These are phyloP conservation scores for Ceratobasidium sp. DNA, from an alignment of 1,284 basidiomycete species.

Conservation along the genomic window DNA sequence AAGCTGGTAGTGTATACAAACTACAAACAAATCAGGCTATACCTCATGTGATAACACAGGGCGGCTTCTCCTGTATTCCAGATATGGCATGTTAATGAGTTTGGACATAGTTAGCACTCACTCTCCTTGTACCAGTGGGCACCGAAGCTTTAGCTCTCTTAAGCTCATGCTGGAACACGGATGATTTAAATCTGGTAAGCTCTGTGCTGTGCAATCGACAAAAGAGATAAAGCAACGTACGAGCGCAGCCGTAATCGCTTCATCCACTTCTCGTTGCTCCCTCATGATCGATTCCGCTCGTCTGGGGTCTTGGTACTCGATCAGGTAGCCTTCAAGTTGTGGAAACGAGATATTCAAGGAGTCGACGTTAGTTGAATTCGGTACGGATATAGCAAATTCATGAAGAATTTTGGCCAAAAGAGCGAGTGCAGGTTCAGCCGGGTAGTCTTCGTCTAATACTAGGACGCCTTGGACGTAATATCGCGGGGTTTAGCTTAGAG, in stretches of 20 bases:
- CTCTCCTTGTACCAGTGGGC: too few relatives aligned
- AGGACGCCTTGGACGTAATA: slow-evolving; percentile 75
- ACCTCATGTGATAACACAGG: slow-evolving; percentile 66
- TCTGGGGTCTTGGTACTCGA: slow-evolving; percentile 97
- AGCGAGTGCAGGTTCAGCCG: slow-evolving; percentile 95
- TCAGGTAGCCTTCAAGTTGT: slow-evolving; percentile 82
- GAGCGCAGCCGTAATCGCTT: slow-evolving; percentile 98
- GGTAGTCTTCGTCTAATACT: slow-evolving; percentile 96
- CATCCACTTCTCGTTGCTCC: slow-evolving; percentile 97
- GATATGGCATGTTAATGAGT: slow-evolving; percentile 31
- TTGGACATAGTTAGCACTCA: neutral
- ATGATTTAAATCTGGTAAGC: too few relatives aligned
- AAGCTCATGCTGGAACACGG: too few relatives aligned
- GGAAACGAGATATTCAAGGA: slow-evolving; percentile 76
- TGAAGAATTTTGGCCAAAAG: slow-evolving; percentile 94
- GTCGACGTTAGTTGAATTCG: slow-evolving; percentile 73
- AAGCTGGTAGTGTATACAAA: too few relatives aligned
- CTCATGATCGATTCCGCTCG: slow-evolving; percentile 99
- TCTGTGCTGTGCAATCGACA: too few relatives aligned
- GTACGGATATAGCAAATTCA: slow-evolving; percentile 87
- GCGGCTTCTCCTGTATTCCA: slow-evolving; percentile 72
- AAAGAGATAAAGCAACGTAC: slow-evolving; percentile 98
- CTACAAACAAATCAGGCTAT: neutral
- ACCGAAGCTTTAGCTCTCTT: too few relatives aligned
- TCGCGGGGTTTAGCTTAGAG: neutral